These are phyloP conservation scores for Nakataea oryzae DNA, from an alignment of 2,329 filamentous ascomycete genomes.

Conservation along the genomic window DNA sequence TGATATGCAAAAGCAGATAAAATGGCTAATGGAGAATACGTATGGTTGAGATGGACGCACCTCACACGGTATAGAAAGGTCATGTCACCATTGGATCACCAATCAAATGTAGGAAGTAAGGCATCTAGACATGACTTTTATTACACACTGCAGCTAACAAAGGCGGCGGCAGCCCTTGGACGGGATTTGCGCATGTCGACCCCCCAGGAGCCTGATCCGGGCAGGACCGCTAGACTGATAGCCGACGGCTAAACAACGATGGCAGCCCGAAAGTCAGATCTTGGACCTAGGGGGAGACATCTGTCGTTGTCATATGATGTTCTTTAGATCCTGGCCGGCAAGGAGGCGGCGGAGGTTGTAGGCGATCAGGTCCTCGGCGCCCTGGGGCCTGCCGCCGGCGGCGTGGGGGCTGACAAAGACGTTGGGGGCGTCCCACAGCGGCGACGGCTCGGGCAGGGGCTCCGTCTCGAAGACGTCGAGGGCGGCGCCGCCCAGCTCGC, in stretches of 20 bases:
- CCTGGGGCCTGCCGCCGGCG: constrained; percentile 50
- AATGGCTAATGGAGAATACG: background rate
- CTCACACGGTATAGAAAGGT: too few species aligned
- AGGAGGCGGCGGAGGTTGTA: constrained; percentile 50
- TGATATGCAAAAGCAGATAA: too few species aligned
- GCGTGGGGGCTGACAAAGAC: constrained; percentile 21
- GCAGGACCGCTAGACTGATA: too few species aligned
- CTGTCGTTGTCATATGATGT: constrained; percentile 18
- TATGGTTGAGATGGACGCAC: too few species aligned
- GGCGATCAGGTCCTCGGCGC: constrained; percentile 46
- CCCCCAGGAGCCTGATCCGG: background rate
- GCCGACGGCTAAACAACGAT: too few species aligned
- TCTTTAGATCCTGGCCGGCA: constrained; percentile 48
- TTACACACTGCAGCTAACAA: background rate
- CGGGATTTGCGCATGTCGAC: background rate
- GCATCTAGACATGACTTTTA: background rate
- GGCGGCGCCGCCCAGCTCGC: constrained; percentile 34
- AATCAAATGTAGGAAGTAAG: background rate
- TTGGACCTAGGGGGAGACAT: background rate
- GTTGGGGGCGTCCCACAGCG: constrained; percentile 14
- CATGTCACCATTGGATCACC: background rate
- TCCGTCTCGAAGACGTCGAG: constrained; percentile 34
- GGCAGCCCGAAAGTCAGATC: accelerated
- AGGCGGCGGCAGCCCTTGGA: background rate
- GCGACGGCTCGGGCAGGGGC: constrained; percentile 10